These are phyloP conservation scores for Dryas alaskensis DNA, from an alignment of 306 rosid species.

Conservation along the genomic window DNA sequence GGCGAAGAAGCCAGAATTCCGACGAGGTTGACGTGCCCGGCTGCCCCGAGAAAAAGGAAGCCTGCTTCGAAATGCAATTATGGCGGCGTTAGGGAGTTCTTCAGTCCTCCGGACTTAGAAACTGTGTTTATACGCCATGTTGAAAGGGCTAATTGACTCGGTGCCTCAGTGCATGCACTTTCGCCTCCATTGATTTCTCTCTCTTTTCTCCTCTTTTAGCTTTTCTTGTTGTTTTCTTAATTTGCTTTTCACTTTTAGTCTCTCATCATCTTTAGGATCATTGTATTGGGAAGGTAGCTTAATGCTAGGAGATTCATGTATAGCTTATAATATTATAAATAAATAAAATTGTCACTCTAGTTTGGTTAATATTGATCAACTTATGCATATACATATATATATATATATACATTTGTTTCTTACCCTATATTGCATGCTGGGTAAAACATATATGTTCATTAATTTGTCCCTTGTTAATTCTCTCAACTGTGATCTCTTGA, in stretches of 20 bases:
- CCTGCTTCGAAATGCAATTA: slow-evolving; percentile 59
- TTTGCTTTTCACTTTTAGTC: neutral
- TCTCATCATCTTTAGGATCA: neutral
- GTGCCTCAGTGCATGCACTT: neutral
- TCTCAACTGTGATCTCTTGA: neutral
- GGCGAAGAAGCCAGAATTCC: slow-evolving; percentile 62
- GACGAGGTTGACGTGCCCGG: slow-evolving; percentile 60
- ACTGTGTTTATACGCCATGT: slow-evolving; percentile 64
- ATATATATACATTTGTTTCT: too few species aligned
- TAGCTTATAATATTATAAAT: slow-evolving; percentile 12
- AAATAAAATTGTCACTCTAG: neutral
- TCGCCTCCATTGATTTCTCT: neutral
- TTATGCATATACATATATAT: too few species aligned
- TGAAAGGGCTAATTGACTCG: slow-evolving; percentile 44
- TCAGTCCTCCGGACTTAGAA: slow-evolving; percentile 81
- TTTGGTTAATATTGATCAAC: too few species aligned
- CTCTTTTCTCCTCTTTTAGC: too few species aligned
- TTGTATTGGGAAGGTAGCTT: neutral
- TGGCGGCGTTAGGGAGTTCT: slow-evolving; percentile 49
- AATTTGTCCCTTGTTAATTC: neutral
- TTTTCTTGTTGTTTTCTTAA: neutral
- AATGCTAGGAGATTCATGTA: slow-evolving; percentile 18
- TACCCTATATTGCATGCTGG: too few species aligned
- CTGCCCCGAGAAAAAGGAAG: slow-evolving; percentile 71
- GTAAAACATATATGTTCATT: neutral